Conservation (phyloP, 257 asterid species). For the Cynanchum wilfordii region DNA sequence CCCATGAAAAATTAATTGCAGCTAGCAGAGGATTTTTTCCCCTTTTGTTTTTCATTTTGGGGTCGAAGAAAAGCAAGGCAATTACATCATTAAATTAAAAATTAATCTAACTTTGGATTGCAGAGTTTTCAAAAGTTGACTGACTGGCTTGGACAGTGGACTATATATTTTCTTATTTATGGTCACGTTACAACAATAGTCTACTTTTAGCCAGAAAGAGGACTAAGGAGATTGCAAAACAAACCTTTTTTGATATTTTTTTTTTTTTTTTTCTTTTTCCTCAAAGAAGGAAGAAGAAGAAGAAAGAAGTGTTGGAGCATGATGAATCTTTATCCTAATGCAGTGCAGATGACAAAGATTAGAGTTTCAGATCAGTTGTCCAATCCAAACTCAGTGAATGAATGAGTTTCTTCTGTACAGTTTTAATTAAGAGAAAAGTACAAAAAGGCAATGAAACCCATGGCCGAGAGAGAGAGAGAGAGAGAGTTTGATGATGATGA, state of each 20-base stretch:
- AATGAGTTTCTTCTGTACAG: slow-evolving; percentile 15
- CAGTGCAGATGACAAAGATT: slow-evolving; percentile 6
- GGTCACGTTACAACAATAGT: no score
- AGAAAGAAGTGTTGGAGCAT: neutral
- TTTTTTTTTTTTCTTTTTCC: neutral
- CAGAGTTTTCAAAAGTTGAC: no score
- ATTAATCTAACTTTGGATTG: no score
- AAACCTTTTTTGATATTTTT: no score
- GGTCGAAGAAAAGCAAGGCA: neutral
- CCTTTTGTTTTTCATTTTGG: neutral
- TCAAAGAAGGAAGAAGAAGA: neutral
- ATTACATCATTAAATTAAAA: no score
- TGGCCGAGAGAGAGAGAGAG: slow-evolving; percentile 9
- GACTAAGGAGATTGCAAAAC: neutral
- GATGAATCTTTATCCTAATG: slow-evolving; percentile 12
- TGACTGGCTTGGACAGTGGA: no score
- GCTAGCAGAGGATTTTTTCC: neutral
- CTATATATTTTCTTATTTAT: no score
- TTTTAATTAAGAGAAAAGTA: slow-evolving; percentile 14
- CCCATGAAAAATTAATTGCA: neutral
- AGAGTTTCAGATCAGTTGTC: slow-evolving; percentile 25
- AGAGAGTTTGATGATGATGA: neutral
- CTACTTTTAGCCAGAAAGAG: no score
- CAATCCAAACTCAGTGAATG: slow-evolving; percentile 22
- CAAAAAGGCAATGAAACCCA: slow-evolving; percentile 30